Base-by-base conservation (phyloP, 805 yeast genomes). In the Myxozyma neotropica region DNA sequence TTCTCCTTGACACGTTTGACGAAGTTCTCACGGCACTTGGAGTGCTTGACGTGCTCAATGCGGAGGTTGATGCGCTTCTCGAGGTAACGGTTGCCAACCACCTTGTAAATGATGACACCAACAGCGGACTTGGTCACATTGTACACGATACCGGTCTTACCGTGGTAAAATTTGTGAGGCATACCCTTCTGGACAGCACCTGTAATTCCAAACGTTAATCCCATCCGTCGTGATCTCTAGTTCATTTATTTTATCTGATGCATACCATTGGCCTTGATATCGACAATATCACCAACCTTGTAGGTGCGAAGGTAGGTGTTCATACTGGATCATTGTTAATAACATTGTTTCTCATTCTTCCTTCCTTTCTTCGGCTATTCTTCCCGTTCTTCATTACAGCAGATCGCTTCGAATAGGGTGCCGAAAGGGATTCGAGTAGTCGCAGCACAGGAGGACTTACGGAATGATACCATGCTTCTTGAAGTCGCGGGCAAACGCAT, bases 131-230 rank as follows among this genome's bases (percentile, higher is more conserved):
- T 94, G 88, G 99, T 93, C 72, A 94, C 95, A 87, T 94, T 94
- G 96, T 86, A 94, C 71, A 94, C 86, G 74, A 94, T 89, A 87
- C 99, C 99, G 71, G 99, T 94, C 87, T 92, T 94, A 83, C 99
- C 99, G 86, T 94, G 97, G 97, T 94, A 94, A 88, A 84, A 92
- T 85, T 94, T 94, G 91, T 90, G 96, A 80, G 99, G 99, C 97
- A 94, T 90, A 89, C 98, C 97, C 88, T 93, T 92, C 80, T 94
- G 98, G 85, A 92, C 84, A 72, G 99, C 85, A 86, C 51, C 51
- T 47, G 35, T 33, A 44, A 29, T 44, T 15, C 29, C 26, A 31
- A n/a, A 53, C 53, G 44, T 45, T 33, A 40, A 49, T 27, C 29
- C 5, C 24, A 38, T 21, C 36, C 23, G 24, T 17, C 15, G 35